These are phyloP conservation scores for Salvia hispanica DNA, from an alignment of 257 asterid species.

Conservation along the genomic window DNA sequence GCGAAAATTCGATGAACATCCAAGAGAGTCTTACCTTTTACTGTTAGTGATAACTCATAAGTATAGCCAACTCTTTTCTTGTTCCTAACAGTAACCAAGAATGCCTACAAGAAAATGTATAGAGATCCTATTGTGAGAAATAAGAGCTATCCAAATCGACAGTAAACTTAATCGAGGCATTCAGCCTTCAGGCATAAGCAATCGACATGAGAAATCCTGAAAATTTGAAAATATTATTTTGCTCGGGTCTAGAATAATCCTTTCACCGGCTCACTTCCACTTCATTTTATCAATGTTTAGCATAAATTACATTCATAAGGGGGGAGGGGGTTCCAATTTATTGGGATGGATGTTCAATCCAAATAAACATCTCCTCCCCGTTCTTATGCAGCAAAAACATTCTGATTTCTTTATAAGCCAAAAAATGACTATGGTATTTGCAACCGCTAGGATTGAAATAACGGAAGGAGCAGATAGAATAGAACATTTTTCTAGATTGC, in stretches of 20 bases:
- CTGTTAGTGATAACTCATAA: constrained; percentile 71
- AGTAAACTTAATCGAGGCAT: neutral
- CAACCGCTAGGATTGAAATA: neutral
- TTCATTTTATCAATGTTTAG: neutral
- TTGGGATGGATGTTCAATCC: neutral
- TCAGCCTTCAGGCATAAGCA: neutral
- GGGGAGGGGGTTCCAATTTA: neutral
- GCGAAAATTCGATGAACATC: neutral
- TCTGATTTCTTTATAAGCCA: neutral
- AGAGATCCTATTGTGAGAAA: neutral
- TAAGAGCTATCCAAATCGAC: neutral
- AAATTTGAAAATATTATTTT: neutral
- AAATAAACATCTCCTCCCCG: neutral
- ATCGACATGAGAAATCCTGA: neutral
- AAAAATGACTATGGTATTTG: neutral
- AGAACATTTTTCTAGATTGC: neutral
- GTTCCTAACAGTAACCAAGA: constrained; percentile 82
- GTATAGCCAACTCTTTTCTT: constrained; percentile 96
- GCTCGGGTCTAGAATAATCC: neutral
- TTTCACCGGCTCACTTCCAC: neutral
- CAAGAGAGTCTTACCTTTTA: constrained; percentile 56
- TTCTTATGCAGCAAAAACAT: neutral
- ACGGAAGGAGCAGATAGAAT: neutral
- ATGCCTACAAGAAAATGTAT: constrained; percentile 62
- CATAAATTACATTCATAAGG: neutral